Percentiles rank a stretch among this genome's conserved stretches.
Conservation (phyloP, 306 rosid genomes). For the Cicer bijugum region DNA sequence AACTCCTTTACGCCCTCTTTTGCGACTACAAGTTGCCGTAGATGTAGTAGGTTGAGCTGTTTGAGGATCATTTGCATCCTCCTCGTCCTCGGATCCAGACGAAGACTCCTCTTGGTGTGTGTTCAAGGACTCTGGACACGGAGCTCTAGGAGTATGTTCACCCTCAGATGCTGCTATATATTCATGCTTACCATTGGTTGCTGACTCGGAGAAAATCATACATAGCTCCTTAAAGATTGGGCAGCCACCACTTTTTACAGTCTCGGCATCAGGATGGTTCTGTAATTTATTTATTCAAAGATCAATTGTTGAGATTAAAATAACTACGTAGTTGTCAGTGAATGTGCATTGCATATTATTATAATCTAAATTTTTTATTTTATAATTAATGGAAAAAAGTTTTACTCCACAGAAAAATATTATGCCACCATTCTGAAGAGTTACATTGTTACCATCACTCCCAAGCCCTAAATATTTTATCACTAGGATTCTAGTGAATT, state of each 20-base stretch:
- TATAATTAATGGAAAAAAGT: conserved; percentile 1
- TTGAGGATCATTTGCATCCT: conserved; percentile 52
- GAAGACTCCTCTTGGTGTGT: conserved; percentile 51
- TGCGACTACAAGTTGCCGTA: conserved; percentile 49
- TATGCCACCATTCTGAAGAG: conserved; percentile 30
- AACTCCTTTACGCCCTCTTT: conserved; percentile 70
- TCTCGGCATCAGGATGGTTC: conserved; percentile 77
- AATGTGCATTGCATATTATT: conserved; percentile 5
- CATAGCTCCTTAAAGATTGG: conserved; percentile 72
- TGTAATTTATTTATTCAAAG: conserved; percentile 41
- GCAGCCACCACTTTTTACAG: conserved; percentile 65
- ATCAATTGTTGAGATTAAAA: not conserved
- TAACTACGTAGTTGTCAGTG: not conserved
- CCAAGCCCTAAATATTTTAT: not conserved
- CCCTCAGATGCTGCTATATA: conserved; percentile 48
- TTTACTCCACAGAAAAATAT: conserved; percentile 11
- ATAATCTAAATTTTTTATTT: not conserved
- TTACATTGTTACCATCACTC: not conserved
- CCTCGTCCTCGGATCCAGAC: conserved; percentile 63
- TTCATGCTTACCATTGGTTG: conserved; percentile 59
- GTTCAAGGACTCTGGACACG: conserved; percentile 50
- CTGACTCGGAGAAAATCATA: conserved; percentile 66
- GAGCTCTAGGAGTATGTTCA: conserved; percentile 44
- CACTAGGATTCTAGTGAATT: not conserved
- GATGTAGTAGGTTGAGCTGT: conserved; percentile 54